These are phyloP conservation scores for Amphibolis antarctica DNA, from an alignment of 106 monocot genomes.

Conservation along the genomic window DNA sequence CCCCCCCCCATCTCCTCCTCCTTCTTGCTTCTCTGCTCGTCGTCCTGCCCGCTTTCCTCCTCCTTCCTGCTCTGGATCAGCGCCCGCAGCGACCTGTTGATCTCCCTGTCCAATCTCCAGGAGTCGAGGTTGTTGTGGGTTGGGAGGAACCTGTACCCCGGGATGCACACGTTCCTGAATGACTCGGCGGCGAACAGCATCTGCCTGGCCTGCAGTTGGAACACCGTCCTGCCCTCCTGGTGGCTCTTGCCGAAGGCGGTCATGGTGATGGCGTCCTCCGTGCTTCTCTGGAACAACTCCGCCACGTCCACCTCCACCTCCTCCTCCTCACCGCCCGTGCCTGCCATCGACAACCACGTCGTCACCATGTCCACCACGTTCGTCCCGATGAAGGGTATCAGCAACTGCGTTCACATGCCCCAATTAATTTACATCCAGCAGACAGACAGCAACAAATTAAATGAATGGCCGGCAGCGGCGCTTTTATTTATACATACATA, in stretches of 20 bases:
- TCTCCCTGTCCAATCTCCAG: conserved; percentile 22
- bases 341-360: conserved; percentile 28
- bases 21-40: no score
- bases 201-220: conserved; percentile 60
- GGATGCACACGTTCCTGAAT: conserved; percentile 68
- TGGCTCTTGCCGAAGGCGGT: conserved; percentile 21
- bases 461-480: no score
- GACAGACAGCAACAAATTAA: no score
- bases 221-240: conserved; percentile 33
- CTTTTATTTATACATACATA: no score
- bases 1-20: neutral
- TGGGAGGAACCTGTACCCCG: conserved; percentile 54
- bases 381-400: conserved; percentile 61
- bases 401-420: conserved; percentile 16
- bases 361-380: conserved; percentile 54
- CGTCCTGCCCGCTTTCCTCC: neutral
- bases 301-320: conserved; percentile 66
- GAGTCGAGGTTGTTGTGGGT: conserved; percentile 21
- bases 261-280: conserved; percentile 19
- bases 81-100: conserved; percentile 7
- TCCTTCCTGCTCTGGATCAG: conserved; percentile 10
- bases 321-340: conserved; percentile 46
- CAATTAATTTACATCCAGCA: neutral
- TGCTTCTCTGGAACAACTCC: conserved; percentile 21
- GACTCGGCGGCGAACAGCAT: conserved; percentile 86